phyloP scores from a whole-genome alignment of 1,139 yeast genomes.

The Wickerhamomyces sp. region DNA sequence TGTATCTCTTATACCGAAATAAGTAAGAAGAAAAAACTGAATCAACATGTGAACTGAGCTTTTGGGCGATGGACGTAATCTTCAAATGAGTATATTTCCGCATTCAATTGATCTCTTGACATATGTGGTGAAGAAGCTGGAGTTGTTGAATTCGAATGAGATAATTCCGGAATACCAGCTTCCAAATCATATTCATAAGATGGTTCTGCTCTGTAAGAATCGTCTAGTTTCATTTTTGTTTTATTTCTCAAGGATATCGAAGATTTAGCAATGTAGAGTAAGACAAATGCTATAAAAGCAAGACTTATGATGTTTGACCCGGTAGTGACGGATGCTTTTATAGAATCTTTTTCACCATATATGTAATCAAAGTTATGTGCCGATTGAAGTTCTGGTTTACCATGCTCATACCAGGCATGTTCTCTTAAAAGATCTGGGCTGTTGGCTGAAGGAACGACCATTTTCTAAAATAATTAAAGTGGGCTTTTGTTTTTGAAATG shows the following conservation, averaged over 20 bases:
- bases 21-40: too few species aligned
- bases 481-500: too few species aligned
- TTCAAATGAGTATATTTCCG: background rate
- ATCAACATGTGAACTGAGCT: too few species aligned
- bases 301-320: background rate
- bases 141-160: constrained; percentile 5
- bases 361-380: constrained; percentile 13
- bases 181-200: constrained; percentile 5
- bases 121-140: constrained; percentile 6
- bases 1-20: too few species aligned
- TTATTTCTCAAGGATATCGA: background rate
- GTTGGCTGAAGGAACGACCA: constrained; percentile 19
- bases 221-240: background rate
- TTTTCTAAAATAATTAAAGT: constrained; percentile 3
- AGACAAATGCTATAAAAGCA: background rate
- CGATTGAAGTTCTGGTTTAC: constrained; percentile 11
- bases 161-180: constrained; percentile 5
- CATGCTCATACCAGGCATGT: constrained; percentile 18
- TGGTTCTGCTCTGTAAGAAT: too few species aligned
- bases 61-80: background rate
- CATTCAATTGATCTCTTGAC: background rate
- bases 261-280: background rate
- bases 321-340: background rate
- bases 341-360: constrained; percentile 6
- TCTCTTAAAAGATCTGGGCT: constrained; percentile 13